phyloP scores from a whole-genome alignment of 2,329 filamentous ascomycete genomes.

The Aspergillus spinulosporus region DNA sequence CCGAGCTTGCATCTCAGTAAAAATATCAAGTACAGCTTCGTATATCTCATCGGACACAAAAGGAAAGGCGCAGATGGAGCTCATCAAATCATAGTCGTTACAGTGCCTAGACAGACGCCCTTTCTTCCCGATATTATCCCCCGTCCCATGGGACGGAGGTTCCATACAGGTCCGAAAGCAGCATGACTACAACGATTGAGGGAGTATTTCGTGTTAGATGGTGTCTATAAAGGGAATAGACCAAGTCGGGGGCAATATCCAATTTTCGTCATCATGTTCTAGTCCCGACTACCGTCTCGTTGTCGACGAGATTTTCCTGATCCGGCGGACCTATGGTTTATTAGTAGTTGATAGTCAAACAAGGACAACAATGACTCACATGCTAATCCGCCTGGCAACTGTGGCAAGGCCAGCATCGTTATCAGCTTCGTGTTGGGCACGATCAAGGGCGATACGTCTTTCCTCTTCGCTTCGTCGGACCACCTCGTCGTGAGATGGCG shows the following conservation, averaged over 20 bases:
- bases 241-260: conserved; percentile 11
- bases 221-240: conserved; percentile 8
- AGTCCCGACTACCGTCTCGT: conserved; percentile 30
- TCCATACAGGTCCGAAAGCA: conserved; percentile 18
- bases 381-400: conserved; percentile 89
- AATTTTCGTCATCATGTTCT: conserved; percentile 21
- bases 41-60: conserved; percentile 16
- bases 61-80: conserved; percentile 4
- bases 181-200: conserved; percentile 13
- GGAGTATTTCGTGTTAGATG: neutral
- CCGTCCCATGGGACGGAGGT: neutral
- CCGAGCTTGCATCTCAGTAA: conserved; percentile 19
- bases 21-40: conserved; percentile 22
- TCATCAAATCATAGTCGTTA: conserved; percentile 1
- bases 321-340: conserved; percentile 39
- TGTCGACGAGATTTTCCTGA: conserved; percentile 38
- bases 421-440: conserved; percentile 83
- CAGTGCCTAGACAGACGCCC: conserved; percentile 1
- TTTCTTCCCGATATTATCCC: neutral
- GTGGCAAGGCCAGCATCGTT: conserved; percentile 86
- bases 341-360: conserved; percentile 23
- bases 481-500: conserved; percentile 90
- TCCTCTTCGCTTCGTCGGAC: conserved; percentile 78
- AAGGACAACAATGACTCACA: too few relatives aligned
- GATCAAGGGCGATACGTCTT: conserved; percentile 77